Percentiles rank a stretch among this genome's conserved stretches.
These are phyloP conservation scores for Flueggea neowawraea DNA, from an alignment of 441 rosid genomes.

Conservation along the genomic window DNA sequence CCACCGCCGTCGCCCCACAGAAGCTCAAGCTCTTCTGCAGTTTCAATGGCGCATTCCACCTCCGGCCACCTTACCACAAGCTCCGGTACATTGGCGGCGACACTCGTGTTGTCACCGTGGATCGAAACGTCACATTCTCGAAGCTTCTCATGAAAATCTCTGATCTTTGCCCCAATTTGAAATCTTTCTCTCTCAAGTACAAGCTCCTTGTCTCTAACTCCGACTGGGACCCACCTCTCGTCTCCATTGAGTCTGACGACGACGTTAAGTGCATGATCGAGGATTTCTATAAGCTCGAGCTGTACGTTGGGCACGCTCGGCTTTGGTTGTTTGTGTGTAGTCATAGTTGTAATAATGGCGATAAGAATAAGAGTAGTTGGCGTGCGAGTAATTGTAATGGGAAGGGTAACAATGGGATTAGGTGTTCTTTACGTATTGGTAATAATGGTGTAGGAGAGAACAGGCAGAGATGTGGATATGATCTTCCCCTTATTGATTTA, in stretches of 20 bases:
- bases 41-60: conserved; percentile 25
- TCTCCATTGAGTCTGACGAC: conserved; percentile 23
- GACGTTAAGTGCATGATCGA: conserved; percentile 31
- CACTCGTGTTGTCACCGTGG: conserved; percentile 28
- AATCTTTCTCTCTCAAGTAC: conserved; percentile 21
- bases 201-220: conserved; percentile 3
- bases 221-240: conserved; percentile 12
- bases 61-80: conserved; percentile 11
- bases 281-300: conserved; percentile 25
- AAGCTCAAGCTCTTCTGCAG: conserved; percentile 29
- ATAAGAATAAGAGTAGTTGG: no score
- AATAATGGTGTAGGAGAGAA: background rate
- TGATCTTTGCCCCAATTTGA: conserved; percentile 18
- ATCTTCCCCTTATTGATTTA: conserved; percentile 13
- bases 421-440: background rate
- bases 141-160: conserved; percentile 23
- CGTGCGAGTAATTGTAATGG: no score
- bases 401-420: background rate
- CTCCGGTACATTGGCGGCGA: conserved; percentile 34
- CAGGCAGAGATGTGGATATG: background rate
- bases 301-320: conserved; percentile 17
- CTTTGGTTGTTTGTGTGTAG: conserved; percentile 31
- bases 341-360: background rate
- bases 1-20: background rate
- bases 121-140: conserved; percentile 21